Evolutionary conservation across 2,329 filamentous ascomycete species (phyloP).

Genomic region (Hymenotorrendiella dingleyae): DNA sequence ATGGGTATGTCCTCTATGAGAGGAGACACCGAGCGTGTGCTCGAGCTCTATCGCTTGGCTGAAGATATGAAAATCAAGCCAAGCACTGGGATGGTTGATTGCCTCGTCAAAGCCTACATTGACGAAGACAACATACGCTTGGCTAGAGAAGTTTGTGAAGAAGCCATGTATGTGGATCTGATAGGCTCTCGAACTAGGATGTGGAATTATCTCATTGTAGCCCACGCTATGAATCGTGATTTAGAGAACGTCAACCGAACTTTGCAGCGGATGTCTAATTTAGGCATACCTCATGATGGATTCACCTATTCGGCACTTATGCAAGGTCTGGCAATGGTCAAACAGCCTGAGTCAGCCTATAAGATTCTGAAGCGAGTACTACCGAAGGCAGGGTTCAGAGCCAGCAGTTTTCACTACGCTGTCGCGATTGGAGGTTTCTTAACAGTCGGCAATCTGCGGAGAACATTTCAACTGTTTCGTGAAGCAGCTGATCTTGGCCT

Average conservation of each 20-base stretch:
- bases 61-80: conserved; percentile 45
- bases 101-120: conserved; percentile 63
- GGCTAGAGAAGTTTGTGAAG: conserved; percentile 54
- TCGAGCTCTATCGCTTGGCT: conserved; percentile 59
- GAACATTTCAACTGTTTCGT: conserved; percentile 42
- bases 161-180: conserved; percentile 45
- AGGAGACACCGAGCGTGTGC: conserved; percentile 67
- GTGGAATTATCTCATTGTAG: conserved; percentile 73
- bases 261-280: conserved; percentile 48
- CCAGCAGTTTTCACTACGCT: conserved; percentile 46
- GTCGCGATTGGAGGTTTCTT: conserved; percentile 45
- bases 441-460: conserved; percentile 34
- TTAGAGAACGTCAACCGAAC: conserved; percentile 46
- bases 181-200: conserved; percentile 52
- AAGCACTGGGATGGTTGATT: conserved; percentile 53
- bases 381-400: conserved; percentile 38
- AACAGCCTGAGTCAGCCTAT: conserved; percentile 49
- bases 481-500: conserved; percentile 26
- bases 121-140: conserved; percentile 46
- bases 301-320: conserved; percentile 58
- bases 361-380: conserved; percentile 46
- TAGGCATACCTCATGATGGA: conserved; percentile 44
- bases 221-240: conserved; percentile 60
- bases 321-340: conserved; percentile 46
- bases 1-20: conserved; percentile 65